Base-by-base conservation (phyloP, 148 eudicot species). In the Linanthus parryae region DNA sequence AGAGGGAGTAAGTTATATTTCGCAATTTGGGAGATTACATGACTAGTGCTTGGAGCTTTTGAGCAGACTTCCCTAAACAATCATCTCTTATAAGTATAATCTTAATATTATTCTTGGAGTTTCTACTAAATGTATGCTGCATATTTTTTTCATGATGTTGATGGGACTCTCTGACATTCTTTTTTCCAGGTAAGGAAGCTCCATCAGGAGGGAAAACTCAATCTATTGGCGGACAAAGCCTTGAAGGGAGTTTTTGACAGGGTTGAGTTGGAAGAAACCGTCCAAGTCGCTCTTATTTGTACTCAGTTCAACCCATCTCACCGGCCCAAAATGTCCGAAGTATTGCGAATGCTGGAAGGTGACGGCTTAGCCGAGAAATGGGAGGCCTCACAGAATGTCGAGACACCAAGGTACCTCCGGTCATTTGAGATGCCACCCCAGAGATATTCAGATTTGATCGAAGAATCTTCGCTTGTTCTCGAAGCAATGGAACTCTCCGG, bases 241-340 rank as follows among this genome's bases (percentile, higher is more conserved):
- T 69, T 84, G 52, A 77, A 68, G 65, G 67, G 60, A 61, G 58
- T 59, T 34, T 77, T 58, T 46, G 84, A 80, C 54, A 59, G 58
- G 50, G 52, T 75, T 7, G 94, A 84, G 64, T 62, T 84, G 26
- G 79, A 65, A 58, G 84, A 84, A 63, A 84, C 77, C 68, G 84
- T 75, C 26, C 79, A 77, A 48, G 82, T 84, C 36, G 86, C 94
- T 10, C 84, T 80, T 21, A 48, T 84, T 33, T 80, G 84, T 20
- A 84, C 87, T 16, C 84, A 84, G 16, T 84, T 80, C 62, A 80
- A 62, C 59, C 87, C 94, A 3, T 67, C 67, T 9, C 67, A 75
- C 52, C 84, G 94, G 13, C 94, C 87, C 6, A 84, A 78, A 62
- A 84, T 84, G 94, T 80, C 94, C 0, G 84, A 80, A 61, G 94